Conservation (phyloP, 2,329 filamentous ascomycete species). For the Pyrenochaeta sp. region DNA sequence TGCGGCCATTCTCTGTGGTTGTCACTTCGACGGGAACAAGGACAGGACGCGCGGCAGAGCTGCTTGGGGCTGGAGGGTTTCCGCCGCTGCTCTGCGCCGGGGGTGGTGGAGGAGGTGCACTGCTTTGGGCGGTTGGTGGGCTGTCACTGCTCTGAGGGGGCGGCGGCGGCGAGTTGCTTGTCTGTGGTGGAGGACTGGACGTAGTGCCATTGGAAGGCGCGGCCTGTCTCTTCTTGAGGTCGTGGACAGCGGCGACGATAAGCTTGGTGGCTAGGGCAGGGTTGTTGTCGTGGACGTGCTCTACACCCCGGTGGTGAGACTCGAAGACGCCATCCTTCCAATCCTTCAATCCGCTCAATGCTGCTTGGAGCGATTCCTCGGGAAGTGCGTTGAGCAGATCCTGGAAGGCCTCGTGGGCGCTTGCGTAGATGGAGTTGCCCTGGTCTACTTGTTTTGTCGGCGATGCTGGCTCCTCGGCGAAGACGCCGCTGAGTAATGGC, state of each 20-base stretch:
- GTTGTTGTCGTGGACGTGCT: slow-evolving; percentile 69
- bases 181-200: slow-evolving; percentile 7
- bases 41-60: slow-evolving; percentile 27
- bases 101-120: slow-evolving; percentile 1
- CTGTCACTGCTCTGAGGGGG: slow-evolving; percentile 7
- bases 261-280: slow-evolving; percentile 69
- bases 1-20: slow-evolving; percentile 50
- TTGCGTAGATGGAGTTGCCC: slow-evolving; percentile 36
- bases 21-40: slow-evolving; percentile 51
- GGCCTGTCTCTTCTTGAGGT: slow-evolving; percentile 54
- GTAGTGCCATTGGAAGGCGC: slow-evolving; percentile 36
- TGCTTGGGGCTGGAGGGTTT: slow-evolving; percentile 9
- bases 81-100: slow-evolving; percentile 3
- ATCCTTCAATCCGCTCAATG: slow-evolving; percentile 69
- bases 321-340: slow-evolving; percentile 75
- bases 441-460: slow-evolving; percentile 24
- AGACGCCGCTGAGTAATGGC: slow-evolving; percentile 37
- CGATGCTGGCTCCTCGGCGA: slow-evolving; percentile 28
- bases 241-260: slow-evolving; percentile 68
- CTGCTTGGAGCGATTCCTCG: slow-evolving; percentile 69
- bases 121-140: slow-evolving; percentile 6
- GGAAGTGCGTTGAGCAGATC: slow-evolving; percentile 66
- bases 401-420: slow-evolving; percentile 58
- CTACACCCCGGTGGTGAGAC: slow-evolving; percentile 69
- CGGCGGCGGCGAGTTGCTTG: slow-evolving; percentile 13